A percentile compares a stretch with the other conserved stretches of the same genome.
Evolutionary conservation across 306 rosid species (phyloP).

Genomic region (Pyrus betulifolia): DNA sequence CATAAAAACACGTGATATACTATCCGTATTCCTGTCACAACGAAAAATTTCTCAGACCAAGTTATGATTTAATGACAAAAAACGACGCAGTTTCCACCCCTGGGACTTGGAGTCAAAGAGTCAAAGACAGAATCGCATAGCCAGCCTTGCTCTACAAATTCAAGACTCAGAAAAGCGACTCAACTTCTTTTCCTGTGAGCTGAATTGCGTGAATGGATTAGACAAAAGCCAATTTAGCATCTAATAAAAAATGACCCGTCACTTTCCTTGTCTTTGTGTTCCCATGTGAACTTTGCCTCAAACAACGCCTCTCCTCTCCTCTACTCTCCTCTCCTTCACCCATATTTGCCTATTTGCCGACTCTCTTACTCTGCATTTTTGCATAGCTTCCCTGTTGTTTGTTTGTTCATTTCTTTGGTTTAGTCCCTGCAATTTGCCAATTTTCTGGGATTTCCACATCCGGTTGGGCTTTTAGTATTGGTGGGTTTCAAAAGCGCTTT

Average conservation of each 20-base stretch:
- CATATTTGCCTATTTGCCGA: constrained; percentile 31
- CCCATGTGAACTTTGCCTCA: constrained; percentile 72
- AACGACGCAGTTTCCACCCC: neutral
- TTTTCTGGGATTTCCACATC: neutral
- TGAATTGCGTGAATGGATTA: neutral
- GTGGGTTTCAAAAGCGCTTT: constrained; percentile 38
- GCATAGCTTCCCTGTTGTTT: constrained; percentile 27
- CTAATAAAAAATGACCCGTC: constrained; percentile 22
- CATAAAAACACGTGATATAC: too few species aligned
- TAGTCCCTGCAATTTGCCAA: neutral
- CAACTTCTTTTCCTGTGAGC: neutral
- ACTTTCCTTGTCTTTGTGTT: constrained; percentile 36
- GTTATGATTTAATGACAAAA: neutral
- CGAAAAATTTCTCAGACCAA: neutral
- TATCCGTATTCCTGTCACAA: too few species aligned
- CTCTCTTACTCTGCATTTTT: constrained; percentile 4
- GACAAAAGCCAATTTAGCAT: constrained; percentile 2
- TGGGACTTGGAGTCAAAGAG: neutral
- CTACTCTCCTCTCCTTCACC: constrained; percentile 23
- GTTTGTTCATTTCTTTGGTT: neutral
- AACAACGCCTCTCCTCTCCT: constrained; percentile 21
- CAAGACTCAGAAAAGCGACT: neutral
- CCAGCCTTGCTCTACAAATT: neutral
- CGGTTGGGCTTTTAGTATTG: constrained; percentile 2
- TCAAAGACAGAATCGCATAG: neutral